Base-by-base conservation (phyloP, 495 filamentous ascomycete genomes). In the Penicillium simplicissimum region DNA sequence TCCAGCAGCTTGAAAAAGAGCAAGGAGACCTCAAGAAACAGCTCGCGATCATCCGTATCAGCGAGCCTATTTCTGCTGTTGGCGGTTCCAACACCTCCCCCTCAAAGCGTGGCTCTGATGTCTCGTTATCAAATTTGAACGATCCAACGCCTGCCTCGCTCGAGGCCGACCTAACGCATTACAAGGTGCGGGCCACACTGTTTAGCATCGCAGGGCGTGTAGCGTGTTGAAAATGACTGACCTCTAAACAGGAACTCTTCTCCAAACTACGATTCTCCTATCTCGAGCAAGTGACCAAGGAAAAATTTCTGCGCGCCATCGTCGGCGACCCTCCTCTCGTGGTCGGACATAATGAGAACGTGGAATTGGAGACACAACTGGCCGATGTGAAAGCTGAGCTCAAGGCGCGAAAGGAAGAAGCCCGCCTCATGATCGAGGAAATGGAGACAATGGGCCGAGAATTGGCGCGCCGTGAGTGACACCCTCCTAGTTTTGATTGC, bases 231-330 rank as follows among this genome's bases (percentile, higher is more conserved):
- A 35, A 56, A 25, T 53, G 17, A 15, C 49, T 28, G 38, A 53
- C 61, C 35, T 57, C 13, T n/a, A 13, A 13, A 52, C 61, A 88
- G 82, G 95, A 97, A 77, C 85, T 98, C 33, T 98, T 97, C 75
- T 89, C 91, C 43, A 97, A 97, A 76, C 84, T 98, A 31, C 91
- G 93, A 70, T 98, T 98, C 80, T 96, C 91, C 65, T 98, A 84
- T 67, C 69, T 78, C 59, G 73, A 78, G 59, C 78, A 96, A 87
- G 96, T 97, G 71, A 96, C 89, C 72, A 97, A 97, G 81, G 94
- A 98, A 65, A 95, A 97, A 74, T 85, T 89, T 67, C 84, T 97
- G 58, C 95, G 96, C 78, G 91, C 92, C 62, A 97, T 97, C 78
- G 91, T 94, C 17, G 90, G 89, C 64, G 92, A 97, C 57, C 91